Base-by-base conservation (phyloP, 164 flowering plant species). In the Hamamelis virginiana region DNA sequence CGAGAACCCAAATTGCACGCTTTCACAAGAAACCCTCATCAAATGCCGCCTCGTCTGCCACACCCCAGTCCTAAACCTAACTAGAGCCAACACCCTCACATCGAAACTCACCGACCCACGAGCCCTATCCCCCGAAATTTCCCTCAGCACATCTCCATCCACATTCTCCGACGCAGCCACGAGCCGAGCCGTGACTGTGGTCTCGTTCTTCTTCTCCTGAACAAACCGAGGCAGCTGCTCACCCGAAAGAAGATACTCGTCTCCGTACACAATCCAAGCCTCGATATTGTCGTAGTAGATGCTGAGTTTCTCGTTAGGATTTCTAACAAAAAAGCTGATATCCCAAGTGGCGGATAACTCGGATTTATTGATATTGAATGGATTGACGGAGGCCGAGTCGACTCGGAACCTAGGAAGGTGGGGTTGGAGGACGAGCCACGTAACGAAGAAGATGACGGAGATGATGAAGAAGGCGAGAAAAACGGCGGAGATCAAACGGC, bases 11-110 rank as follows among this genome's bases (percentile, higher is more conserved):
- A 71, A 62, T 47, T 28, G 48, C 65, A 76, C 22, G 1, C 71
- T 52, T 0, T 57, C 78, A 38, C 78, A 76, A 25, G 9, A 53
- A 5, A 71, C 78, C 25, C n/a, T 67, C 68, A 71, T 23, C 6
- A 8, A 13, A 12, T 22, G 12, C 3, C 55, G 46, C 41, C 68
- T 60, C 16, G 57, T 48, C 67, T 67, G 65, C 78, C 74, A 70
- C 10, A 9, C 2, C 1, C 71, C 72, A 0, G 28, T 19, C 23
- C 52, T 63, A 27, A 72, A 72, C 43, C 68, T 71, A 0, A 48
- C 11, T 53, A 58, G 38, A 0, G 60, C 25, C 44, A 13, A 21
- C 65, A 72, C 28, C 61, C 75, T 72, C 66, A 76, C 27, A 6
- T 21, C 44, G 41, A 76, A 72, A 14, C 25, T n/a, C 72, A 76